phyloP scores from a whole-genome alignment of 2,329 filamentous ascomycete genomes.

The Penicillium brevicompactum region DNA sequence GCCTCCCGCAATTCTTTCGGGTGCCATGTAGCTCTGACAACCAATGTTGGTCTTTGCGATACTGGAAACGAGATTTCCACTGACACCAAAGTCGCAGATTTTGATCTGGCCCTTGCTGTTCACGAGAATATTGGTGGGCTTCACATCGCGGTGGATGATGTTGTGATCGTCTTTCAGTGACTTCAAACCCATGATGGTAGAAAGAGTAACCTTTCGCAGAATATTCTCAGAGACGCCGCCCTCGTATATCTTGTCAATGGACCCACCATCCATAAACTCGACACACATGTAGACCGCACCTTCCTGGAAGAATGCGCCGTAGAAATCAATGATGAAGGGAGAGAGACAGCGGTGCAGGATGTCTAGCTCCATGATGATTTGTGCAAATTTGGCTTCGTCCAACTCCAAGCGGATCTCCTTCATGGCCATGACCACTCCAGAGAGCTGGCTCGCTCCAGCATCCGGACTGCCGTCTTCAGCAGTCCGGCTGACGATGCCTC shows the following conservation, averaged over 20 bases:
- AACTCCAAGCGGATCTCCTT: slow-evolving; percentile 96
- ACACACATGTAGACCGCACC: slow-evolving; percentile 99
- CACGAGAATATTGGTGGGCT: slow-evolving; percentile 96
- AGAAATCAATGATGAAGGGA: slow-evolving; percentile 97
- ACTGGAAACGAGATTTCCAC: slow-evolving; percentile 92
- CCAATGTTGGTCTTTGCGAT: slow-evolving; percentile 99
- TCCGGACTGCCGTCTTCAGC: slow-evolving; percentile 19
- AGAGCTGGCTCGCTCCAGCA: slow-evolving; percentile 29
- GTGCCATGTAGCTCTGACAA: slow-evolving; percentile 99
- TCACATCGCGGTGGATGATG: slow-evolving; percentile 98
- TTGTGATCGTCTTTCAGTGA: slow-evolving; percentile 96
- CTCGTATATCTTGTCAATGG: slow-evolving; percentile 91
- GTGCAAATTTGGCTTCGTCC: slow-evolving; percentile 94
- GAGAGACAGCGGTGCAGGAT: slow-evolving; percentile 93
- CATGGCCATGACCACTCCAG: slow-evolving; percentile 93
- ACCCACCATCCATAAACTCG: slow-evolving; percentile 98
- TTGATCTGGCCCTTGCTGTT: slow-evolving; percentile 92
- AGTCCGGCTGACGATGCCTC: slow-evolving; percentile 57
- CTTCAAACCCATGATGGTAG: slow-evolving; percentile 89
- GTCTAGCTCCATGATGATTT: slow-evolving; percentile 96
- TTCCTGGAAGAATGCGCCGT: slow-evolving; percentile 98
- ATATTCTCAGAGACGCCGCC: slow-evolving; percentile 89
- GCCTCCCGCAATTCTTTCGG: slow-evolving; percentile 88
- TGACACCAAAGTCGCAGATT: slow-evolving; percentile 98
- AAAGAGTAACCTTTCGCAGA: slow-evolving; percentile 84